A percentile compares a stretch with the other conserved stretches of the same genome.
phyloP scores from a whole-genome alignment of 2,329 filamentous ascomycete species.

The Emergomyces pasteurianus region DNA sequence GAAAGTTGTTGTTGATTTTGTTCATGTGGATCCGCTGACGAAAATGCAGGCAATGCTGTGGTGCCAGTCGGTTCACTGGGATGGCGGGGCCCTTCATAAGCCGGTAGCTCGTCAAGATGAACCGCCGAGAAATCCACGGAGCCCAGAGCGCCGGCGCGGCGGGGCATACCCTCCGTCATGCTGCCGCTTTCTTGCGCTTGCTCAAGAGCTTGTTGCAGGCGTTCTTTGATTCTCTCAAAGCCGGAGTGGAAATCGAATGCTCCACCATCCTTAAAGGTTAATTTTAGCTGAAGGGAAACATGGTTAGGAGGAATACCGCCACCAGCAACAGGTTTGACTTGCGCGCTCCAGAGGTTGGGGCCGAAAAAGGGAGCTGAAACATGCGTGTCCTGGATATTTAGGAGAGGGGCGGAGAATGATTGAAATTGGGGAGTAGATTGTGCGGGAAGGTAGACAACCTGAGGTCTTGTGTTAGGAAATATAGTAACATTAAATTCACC shows the following conservation, averaged over 20 bases:
- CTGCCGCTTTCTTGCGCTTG: slow-evolving; percentile 54
- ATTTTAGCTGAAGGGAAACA: slow-evolving; percentile 63
- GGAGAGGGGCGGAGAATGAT: slow-evolving; percentile 79
- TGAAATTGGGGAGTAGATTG: slow-evolving; percentile 57
- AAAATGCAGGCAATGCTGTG: slow-evolving; percentile 5
- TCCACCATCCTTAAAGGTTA: slow-evolving; percentile 92
- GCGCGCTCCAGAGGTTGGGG: slow-evolving; percentile 76
- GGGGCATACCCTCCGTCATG: slow-evolving; percentile 23
- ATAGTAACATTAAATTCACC: slow-evolving; percentile 12
- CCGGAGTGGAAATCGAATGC: slow-evolving; percentile 78
- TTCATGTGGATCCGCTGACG: slow-evolving; percentile 3
- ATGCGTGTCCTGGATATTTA: slow-evolving; percentile 77
- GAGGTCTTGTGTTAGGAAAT: not conserved
- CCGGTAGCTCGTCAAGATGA: slow-evolving; percentile 75
- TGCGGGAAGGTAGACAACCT: slow-evolving; percentile 81
- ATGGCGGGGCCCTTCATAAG: slow-evolving; percentile 57
- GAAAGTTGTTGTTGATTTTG: not conserved
- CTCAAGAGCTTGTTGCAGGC: slow-evolving; percentile 68
- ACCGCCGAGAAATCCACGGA: slow-evolving; percentile 51
- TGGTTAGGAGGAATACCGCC: slow-evolving; percentile 69
- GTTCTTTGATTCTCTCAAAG: slow-evolving; percentile 75
- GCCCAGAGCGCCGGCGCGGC: slow-evolving; percentile 28
- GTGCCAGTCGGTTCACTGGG: slow-evolving; percentile 2
- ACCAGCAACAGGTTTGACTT: slow-evolving; percentile 67
- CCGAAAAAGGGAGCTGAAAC: slow-evolving; percentile 86